Evolutionary conservation across 2,329 filamentous ascomycete genomes (phyloP).

Genomic region (Scedosporium minutisporum): DNA sequence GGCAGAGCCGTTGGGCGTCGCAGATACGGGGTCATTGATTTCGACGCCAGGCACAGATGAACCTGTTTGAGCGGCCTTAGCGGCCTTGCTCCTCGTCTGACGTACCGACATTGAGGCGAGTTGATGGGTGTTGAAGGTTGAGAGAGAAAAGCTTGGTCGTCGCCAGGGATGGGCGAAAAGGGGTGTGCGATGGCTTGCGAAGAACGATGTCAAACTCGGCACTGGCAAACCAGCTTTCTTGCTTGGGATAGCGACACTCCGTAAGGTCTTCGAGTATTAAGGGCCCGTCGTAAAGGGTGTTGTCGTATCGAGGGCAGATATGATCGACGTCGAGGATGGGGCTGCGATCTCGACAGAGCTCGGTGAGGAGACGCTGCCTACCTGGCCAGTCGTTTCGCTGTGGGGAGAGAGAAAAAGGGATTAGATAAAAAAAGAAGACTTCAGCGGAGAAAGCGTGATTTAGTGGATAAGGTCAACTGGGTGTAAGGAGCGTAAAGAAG

Average conservation of each 20-base stretch:
- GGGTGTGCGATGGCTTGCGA: neutral
- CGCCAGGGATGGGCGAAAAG: neutral
- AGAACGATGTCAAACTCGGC: neutral
- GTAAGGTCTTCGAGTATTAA: too few species aligned
- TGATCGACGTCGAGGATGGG: too few species aligned
- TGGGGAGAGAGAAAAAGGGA: neutral
- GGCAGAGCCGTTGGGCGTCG: constrained; percentile 16
- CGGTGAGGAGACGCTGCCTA: neutral
- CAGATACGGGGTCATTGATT: constrained; percentile 18
- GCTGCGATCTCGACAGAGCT: too few species aligned
- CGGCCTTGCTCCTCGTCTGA: constrained; percentile 28
- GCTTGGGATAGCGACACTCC: too few species aligned
- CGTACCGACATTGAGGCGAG: constrained; percentile 25
- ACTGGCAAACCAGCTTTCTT: too few species aligned
- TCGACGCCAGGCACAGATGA: constrained; percentile 11
- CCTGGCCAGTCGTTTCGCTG: neutral
- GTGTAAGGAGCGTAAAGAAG: constrained; percentile 2
- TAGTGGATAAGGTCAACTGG: neutral
- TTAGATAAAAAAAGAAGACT: neutral
- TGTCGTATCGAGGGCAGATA: too few species aligned
- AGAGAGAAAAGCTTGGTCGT: neutral
- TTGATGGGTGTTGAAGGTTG: neutral
- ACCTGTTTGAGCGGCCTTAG: constrained; percentile 16
- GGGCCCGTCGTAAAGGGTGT: too few species aligned
- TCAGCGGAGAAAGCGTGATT: neutral